A percentile compares a stretch with the other conserved stretches of the same genome.
Evolutionary conservation across 2,329 filamentous ascomycete genomes (phyloP).

Genomic region (Fusarium solani-melongenae): DNA sequence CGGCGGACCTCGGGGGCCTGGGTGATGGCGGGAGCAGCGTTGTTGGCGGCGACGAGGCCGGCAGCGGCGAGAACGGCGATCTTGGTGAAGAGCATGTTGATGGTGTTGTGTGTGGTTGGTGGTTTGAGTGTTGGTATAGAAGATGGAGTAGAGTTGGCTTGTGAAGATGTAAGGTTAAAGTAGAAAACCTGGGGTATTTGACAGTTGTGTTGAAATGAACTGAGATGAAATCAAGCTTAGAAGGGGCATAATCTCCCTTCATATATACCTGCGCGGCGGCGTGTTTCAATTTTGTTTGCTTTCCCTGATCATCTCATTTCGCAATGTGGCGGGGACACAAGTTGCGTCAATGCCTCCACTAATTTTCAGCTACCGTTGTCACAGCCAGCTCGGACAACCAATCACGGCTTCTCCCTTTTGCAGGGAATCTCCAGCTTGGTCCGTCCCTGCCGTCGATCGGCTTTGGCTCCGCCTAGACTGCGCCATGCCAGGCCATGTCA

Average conservation of each 20-base stretch:
- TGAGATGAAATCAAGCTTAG: not conserved
- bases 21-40: conserved; percentile 24
- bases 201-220: not conserved
- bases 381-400: not conserved
- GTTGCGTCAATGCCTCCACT: conserved; percentile 21
- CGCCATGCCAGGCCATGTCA: conserved; percentile 32
- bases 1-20: conserved; percentile 21
- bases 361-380: not conserved
- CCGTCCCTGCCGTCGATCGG: conserved; percentile 20
- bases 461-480: conserved; percentile 12
- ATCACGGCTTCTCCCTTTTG: not conserved
- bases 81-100: conserved; percentile 41
- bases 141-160: not conserved
- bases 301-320: conserved; percentile 3
- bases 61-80: conserved; percentile 35
- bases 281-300: conserved; percentile 3
- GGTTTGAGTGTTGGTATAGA: not conserved
- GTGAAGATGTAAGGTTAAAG: not conserved
- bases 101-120: not conserved
- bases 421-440: not conserved
- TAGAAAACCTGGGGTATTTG: not conserved
- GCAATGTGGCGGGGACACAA: not conserved
- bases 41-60: conserved; percentile 32
- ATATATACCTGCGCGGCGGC: conserved; percentile 18
- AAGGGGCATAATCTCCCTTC: conserved; percentile 14